These are phyloP conservation scores for Exophiala mesophila DNA, from an alignment of 2,329 filamentous ascomycete genomes.

Conservation along the genomic window DNA sequence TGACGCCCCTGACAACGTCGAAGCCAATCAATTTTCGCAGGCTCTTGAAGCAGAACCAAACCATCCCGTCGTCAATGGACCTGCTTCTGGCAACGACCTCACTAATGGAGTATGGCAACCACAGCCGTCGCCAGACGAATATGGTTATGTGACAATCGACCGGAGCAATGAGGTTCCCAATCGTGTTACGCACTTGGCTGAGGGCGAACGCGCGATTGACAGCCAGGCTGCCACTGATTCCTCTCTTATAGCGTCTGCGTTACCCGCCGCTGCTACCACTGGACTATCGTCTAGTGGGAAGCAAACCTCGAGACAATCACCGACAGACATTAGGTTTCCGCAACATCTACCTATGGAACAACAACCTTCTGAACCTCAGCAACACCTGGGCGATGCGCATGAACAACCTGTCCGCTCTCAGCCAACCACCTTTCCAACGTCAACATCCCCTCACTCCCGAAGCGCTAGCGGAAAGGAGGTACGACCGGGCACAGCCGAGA, in stretches of 20 bases:
- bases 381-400: constrained; percentile 8
- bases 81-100: too few relatives aligned
- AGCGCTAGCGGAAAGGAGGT: constrained; percentile 16
- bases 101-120: too few relatives aligned
- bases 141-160: too few relatives aligned
- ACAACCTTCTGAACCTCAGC: background rate
- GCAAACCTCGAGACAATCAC: constrained; percentile 1
- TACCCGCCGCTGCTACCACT: constrained; percentile 12
- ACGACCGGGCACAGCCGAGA: constrained; percentile 18
- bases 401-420: constrained; percentile 6
- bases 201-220: too few relatives aligned
- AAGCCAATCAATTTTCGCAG: constrained; percentile 3
- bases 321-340: constrained; percentile 8
- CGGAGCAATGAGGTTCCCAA: too few relatives aligned
- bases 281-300: constrained; percentile 13
- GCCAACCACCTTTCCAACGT: constrained; percentile 1
- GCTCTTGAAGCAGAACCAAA: background rate
- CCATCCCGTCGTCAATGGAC: constrained; percentile 5
- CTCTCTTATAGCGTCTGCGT: constrained; percentile 10
- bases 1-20: constrained; percentile 6
- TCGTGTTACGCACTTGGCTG: too few relatives aligned
- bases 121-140: too few relatives aligned
- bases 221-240: too few relatives aligned
- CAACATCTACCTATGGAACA: constrained; percentile 11
- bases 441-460: constrained; percentile 13